A percentile compares a stretch with the other conserved stretches of the same genome.
These are phyloP conservation scores for Boletus rex-veris DNA, from an alignment of 768 basidiomycete species.

Conservation along the genomic window DNA sequence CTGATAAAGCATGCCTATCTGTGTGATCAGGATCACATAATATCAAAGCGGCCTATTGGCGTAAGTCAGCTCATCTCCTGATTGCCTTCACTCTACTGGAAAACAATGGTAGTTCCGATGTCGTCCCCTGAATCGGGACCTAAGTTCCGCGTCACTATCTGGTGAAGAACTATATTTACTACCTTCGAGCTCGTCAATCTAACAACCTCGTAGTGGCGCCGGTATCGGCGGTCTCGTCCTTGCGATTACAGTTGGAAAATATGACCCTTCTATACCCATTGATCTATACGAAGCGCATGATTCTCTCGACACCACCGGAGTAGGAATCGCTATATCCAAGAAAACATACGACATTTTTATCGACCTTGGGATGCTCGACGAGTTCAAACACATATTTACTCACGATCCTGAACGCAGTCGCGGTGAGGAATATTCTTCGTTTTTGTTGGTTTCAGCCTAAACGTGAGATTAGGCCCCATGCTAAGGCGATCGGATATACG, in stretches of 20 bases:
- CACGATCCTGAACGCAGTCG: slow-evolving; percentile 10
- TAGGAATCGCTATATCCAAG: slow-evolving; percentile 44
- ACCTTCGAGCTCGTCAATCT: not conserved
- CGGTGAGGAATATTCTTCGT: slow-evolving; percentile 12
- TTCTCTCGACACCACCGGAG: slow-evolving; percentile 37
- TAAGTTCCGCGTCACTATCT: slow-evolving; percentile 22
- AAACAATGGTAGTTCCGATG: not conserved
- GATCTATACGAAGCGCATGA: slow-evolving; percentile 45
- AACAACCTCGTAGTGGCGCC: slow-evolving; percentile 27
- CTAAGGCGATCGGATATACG: slow-evolving; percentile 27
- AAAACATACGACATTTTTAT: slow-evolving; percentile 43
- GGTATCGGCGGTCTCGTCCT: slow-evolving; percentile 45
- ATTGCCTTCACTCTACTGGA: no score
- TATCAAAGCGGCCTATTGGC: no score
- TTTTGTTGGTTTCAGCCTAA: slow-evolving; percentile 7
- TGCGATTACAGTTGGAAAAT: slow-evolving; percentile 35
- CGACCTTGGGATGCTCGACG: slow-evolving; percentile 40
- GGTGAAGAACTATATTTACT: slow-evolving; percentile 1
- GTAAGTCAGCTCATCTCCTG: no score
- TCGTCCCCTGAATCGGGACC: not conserved
- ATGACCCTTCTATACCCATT: slow-evolving; percentile 32
- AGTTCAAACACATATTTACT: slow-evolving; percentile 18
- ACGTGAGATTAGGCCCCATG: slow-evolving; percentile 16
- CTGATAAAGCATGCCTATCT: no score
- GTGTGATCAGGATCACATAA: no score